Evolutionary conservation across 2,329 filamentous ascomycete species (phyloP), one percentile per base, ranked within the genome.

Genomic region (Westerdykella ornata): DNA sequence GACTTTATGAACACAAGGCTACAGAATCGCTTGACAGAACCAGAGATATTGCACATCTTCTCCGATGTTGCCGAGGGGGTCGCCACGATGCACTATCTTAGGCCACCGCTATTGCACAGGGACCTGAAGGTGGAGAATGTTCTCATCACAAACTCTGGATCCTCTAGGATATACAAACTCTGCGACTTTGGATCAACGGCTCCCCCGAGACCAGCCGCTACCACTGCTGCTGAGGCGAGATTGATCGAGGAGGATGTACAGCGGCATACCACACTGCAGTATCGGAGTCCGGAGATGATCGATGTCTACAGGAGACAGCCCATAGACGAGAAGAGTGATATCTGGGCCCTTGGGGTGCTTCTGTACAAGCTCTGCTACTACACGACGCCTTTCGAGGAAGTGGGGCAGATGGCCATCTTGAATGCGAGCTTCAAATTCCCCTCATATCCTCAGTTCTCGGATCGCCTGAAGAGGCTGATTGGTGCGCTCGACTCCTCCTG

Each of bases 1-100:
- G 92, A 98, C 70, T 98, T 97, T 66, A 98, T 98, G 92, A 98
- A 98, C 69, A 98, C 92, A 28, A 81, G 92, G 39, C 72, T 98
- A 57, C 92, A 98, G 69, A 89, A 98, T 66, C 85, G 92, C 38
- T 75, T 98, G 67, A 98, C 90, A 28, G 92, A 98, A 71, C 90
- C 92, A 37, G 92, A 98, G 73, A 95, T 98, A 54, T 73, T 98
- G 56, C 85, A 89, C 72, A 97, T 98, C 68, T 97, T 98, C 69
- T 84, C 84, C 38, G 92, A 98, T 65, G 87, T 96, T 41, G 85
- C 89, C 36, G 90, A 97, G 70, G 92, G 92, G 29, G 88, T 98
- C 34, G 92, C 92, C 20, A 95, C 88, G 65, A 98, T 98, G 92
- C 92, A 98, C 69, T 98, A 98, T 68, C 81, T 98, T 37, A 94